Conservation (phyloP, 2,329 filamentous ascomycete species). For the Aspergillus sojae region DNA sequence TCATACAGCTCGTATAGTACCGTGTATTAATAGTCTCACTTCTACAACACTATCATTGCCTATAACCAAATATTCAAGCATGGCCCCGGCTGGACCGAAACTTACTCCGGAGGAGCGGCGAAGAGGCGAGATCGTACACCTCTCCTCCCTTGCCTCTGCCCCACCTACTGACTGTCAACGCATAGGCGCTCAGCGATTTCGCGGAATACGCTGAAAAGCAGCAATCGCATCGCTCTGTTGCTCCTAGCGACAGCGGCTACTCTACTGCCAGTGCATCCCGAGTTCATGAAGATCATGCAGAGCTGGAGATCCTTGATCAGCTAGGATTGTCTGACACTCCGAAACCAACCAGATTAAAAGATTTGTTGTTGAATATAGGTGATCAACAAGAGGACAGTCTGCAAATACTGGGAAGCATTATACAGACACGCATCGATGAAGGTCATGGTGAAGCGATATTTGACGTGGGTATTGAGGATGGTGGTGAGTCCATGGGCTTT, state of each 20-base stretch:
- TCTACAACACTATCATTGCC: background rate
- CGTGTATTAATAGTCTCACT: slow-evolving; percentile 7
- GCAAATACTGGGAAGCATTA: slow-evolving; percentile 63
- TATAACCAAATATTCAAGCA: slow-evolving; percentile 22
- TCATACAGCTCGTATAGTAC: slow-evolving; percentile 25
- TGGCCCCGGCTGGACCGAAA: slow-evolving; percentile 52
- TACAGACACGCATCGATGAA: slow-evolving; percentile 73
- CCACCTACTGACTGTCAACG: slow-evolving; percentile 11
- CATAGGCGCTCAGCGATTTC: slow-evolving; percentile 84
- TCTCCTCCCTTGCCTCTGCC: slow-evolving; percentile 4
- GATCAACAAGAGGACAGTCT: slow-evolving; percentile 62
- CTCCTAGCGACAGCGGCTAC: slow-evolving; percentile 46
- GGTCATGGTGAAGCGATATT: slow-evolving; percentile 89
- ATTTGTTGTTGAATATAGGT: slow-evolving; percentile 66
- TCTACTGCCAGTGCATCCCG: slow-evolving; percentile 38
- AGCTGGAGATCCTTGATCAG: slow-evolving; percentile 86
- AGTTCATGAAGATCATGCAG: slow-evolving; percentile 71
- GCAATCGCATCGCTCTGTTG: slow-evolving; percentile 60
- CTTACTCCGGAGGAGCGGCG: slow-evolving; percentile 76
- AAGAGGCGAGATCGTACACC: slow-evolving; percentile 78
- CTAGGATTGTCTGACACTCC: slow-evolving; percentile 72
- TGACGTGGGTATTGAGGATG: slow-evolving; percentile 89
- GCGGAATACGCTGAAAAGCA: slow-evolving; percentile 97
- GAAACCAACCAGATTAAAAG: slow-evolving; percentile 67
- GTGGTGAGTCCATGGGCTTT: slow-evolving; percentile 80